These are phyloP conservation scores for Leccinum rimulosum DNA, from an alignment of 768 basidiomycete genomes.

Conservation along the genomic window DNA sequence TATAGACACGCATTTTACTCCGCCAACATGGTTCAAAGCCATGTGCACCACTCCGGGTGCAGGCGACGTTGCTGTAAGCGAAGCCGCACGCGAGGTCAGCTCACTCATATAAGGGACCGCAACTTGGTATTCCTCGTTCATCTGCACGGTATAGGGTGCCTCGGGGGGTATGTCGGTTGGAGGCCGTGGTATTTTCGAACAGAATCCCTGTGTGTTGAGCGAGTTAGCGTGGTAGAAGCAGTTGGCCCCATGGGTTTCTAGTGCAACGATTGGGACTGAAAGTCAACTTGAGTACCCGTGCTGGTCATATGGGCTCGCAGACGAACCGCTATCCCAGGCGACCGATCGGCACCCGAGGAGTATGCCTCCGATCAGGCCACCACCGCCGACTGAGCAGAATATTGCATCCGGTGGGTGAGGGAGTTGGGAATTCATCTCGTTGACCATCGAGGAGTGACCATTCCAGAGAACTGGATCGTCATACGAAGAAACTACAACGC, in stretches of 20 bases:
- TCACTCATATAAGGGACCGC: slow-evolving; percentile 54
- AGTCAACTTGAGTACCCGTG: background rate
- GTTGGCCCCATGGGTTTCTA: slow-evolving; percentile 72
- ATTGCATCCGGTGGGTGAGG: slow-evolving; percentile 61
- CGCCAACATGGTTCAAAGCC: slow-evolving; percentile 59
- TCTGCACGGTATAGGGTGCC: slow-evolving; percentile 40
- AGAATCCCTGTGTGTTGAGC: slow-evolving; percentile 44
- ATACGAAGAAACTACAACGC: slow-evolving; percentile 70
- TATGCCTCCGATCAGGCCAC: slow-evolving; percentile 67
- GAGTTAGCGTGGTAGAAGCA: slow-evolving; percentile 71
- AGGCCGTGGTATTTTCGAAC: slow-evolving; percentile 32
- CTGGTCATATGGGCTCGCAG: background rate
- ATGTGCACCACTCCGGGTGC: slow-evolving; percentile 59
- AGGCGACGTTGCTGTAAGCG: slow-evolving; percentile 68
- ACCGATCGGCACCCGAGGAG: slow-evolving; percentile 61
- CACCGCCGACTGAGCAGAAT: slow-evolving; percentile 78
- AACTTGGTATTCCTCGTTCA: slow-evolving; percentile 44
- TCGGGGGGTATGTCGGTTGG: slow-evolving; percentile 27
- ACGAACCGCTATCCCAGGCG: slow-evolving; percentile 69
- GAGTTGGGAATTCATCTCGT: slow-evolving; percentile 59
- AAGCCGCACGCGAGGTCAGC: slow-evolving; percentile 65
- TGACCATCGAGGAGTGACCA: slow-evolving; percentile 73
- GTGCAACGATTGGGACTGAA: slow-evolving; percentile 59
- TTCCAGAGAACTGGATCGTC: slow-evolving; percentile 70
- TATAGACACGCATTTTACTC: slow-evolving; percentile 56